These are phyloP conservation scores for Rhynchosporium secalis DNA, from an alignment of 2,329 filamentous ascomycete species.

Conservation along the genomic window DNA sequence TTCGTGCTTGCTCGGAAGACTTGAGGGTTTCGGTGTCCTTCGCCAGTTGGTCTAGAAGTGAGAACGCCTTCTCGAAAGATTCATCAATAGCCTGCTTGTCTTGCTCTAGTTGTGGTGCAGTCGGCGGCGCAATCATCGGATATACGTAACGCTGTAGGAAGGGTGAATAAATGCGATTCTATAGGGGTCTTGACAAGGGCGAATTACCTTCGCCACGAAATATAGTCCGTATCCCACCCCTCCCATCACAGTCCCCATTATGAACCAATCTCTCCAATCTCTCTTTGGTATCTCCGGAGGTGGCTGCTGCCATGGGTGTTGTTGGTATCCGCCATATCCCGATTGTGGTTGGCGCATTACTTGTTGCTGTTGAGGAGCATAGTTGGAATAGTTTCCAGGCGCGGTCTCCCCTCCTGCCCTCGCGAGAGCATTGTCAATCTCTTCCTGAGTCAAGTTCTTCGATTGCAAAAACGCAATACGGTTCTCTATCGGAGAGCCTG, in stretches of 20 bases:
- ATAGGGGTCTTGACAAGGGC: background rate
- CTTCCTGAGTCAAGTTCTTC: slow-evolving; percentile 96
- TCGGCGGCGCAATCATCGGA: slow-evolving; percentile 89
- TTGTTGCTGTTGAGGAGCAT: slow-evolving; percentile 45
- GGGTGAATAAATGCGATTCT: slow-evolving; percentile 10
- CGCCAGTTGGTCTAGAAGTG: slow-evolving; percentile 85
- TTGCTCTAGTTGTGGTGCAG: slow-evolving; percentile 87
- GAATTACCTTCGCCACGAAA: slow-evolving; percentile 74
- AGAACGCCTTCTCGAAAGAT: slow-evolving; percentile 89
- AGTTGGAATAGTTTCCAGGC: slow-evolving; percentile 45
- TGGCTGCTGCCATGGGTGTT: slow-evolving; percentile 58
- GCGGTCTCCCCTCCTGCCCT: slow-evolving; percentile 65
- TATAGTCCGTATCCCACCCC: slow-evolving; percentile 89
- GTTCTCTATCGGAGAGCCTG: slow-evolving; percentile 87
- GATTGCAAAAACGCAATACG: slow-evolving; percentile 89
- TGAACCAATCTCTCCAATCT: slow-evolving; percentile 99
- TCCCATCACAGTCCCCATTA: slow-evolving; percentile 94
- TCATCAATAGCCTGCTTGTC: slow-evolving; percentile 93
- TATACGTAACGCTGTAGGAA: slow-evolving; percentile 75
- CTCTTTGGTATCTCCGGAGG: slow-evolving; percentile 67
- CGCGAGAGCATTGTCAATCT: slow-evolving; percentile 81
- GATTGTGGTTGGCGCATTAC: slow-evolving; percentile 42
- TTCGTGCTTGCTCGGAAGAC: slow-evolving; percentile 79
- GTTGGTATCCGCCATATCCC: slow-evolving; percentile 50
- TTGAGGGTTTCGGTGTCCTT: slow-evolving; percentile 90